Base-by-base conservation (phyloP, 805 yeast genomes). In the Pachysolen tannophilus region DNA sequence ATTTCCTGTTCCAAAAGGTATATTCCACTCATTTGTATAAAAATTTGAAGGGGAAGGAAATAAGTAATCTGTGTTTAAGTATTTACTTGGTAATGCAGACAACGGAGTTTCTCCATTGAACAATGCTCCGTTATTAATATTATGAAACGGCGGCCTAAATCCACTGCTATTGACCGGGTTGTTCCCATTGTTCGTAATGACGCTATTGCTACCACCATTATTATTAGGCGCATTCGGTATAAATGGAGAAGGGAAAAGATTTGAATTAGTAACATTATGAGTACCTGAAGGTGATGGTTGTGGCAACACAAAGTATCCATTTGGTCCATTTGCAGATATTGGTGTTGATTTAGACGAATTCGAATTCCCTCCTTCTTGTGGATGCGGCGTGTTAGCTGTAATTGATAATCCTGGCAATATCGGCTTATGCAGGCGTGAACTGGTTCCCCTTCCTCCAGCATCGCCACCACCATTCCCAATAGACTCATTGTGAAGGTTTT, bases 21-120 rank as follows among this genome's bases (percentile, higher is more conserved):
- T 57, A 33, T 61, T 61, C 78, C 78, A 74, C 30, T 73, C 79
- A 35, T 74, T 66, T 6, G 77, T 72, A 47, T 81, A 83, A 45
- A 78, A 76, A 42, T 73, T 81, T n/a, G 78, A 72, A 0, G 95
- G 95, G 5, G 90, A 81, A 20, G 87, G 88, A 47, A 84, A 75
- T 50, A 80, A 62, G 10, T 32, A 29, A 20, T 37, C 40, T 46
- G 83, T 94, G 39, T 69, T 69, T 28, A 82, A 75, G 46, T 77
- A 83, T 34, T 82, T 65, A 2, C 83, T 73, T 3, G 94, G 88
- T 17, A 83, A 58, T 6, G 81, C 80, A 3, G 76, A 63, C 10
- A 81, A 55, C 3, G 88, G 85, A 0, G 87, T 77, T 41, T 80
- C 26, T 79, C 86, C 9, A 79, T 75, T 11, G 28, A 16, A 32